phyloP scores from a whole-genome alignment of 805 yeast genomes.

The Ogataea ramenticola region DNA sequence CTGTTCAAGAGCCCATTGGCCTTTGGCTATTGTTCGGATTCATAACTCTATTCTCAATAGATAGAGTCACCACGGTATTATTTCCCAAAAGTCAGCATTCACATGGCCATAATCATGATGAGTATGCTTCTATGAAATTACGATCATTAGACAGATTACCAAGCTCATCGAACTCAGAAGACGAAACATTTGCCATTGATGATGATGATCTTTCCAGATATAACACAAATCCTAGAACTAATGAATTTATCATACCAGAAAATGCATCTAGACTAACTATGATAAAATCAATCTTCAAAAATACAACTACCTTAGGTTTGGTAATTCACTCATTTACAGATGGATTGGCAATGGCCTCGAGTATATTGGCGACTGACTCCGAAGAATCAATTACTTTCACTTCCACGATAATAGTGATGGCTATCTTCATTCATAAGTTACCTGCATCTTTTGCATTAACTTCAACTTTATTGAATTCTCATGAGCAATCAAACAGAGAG shows the following conservation, averaged over 20 bases:
- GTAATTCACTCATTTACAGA: slow-evolving; percentile 64
- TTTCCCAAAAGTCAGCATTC: neutral
- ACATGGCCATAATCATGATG: neutral
- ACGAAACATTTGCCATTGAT: no score
- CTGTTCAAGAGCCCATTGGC: slow-evolving; percentile 31
- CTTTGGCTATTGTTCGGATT: slow-evolving; percentile 47
- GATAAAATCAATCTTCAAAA: slow-evolving; percentile 25
- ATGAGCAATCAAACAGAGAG: slow-evolving; percentile 20
- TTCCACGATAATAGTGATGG: slow-evolving; percentile 40
- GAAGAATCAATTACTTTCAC: slow-evolving; percentile 13
- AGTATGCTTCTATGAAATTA: no score
- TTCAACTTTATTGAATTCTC: slow-evolving; percentile 40
- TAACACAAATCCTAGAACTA: no score
- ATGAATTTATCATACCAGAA: slow-evolving; percentile 6
- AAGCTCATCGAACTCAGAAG: no score
- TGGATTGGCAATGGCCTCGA: slow-evolving; percentile 66
- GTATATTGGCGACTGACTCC: slow-evolving; percentile 30
- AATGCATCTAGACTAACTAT: slow-evolving; percentile 10
- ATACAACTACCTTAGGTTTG: slow-evolving; percentile 54
- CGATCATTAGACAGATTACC: no score
- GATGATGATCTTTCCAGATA: no score
- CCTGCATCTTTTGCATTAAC: slow-evolving; percentile 69
- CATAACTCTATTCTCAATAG: slow-evolving; percentile 43
- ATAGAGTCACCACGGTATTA: slow-evolving; percentile 19
- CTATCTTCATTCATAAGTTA: slow-evolving; percentile 62